Percentiles rank a stretch among this genome's conserved stretches.
These are phyloP conservation scores for Paecilomyces sp. DNA, from an alignment of 2,329 filamentous ascomycete genomes.

Conservation along the genomic window DNA sequence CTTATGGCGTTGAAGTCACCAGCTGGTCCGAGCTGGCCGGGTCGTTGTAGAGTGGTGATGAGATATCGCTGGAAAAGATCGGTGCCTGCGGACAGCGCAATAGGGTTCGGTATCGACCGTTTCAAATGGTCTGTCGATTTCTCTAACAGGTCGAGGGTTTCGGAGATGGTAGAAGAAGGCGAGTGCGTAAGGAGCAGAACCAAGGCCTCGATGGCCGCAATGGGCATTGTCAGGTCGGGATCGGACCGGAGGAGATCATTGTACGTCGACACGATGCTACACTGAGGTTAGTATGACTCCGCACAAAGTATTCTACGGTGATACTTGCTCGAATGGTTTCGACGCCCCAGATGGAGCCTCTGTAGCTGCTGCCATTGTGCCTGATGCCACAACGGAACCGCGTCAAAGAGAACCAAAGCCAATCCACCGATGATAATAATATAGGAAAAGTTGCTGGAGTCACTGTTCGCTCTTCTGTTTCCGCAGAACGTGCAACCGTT, in stretches of 20 bases:
- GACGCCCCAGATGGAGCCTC: conserved; percentile 14
- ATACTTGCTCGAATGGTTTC: conserved; percentile 32
- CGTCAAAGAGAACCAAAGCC: not conserved
- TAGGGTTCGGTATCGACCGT: conserved; percentile 72
- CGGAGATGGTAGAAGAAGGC: conserved; percentile 78
- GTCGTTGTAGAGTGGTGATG: conserved; percentile 60
- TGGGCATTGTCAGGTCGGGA: conserved; percentile 85
- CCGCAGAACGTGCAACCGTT: conserved; percentile 1
- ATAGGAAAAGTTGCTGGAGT: not conserved
- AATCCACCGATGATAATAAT: not conserved
- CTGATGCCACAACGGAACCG: not conserved
- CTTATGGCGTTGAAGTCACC: conserved; percentile 77
- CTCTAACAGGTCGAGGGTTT: conserved; percentile 81
- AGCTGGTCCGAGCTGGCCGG: conserved; percentile 42
- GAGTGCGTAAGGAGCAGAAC: conserved; percentile 77
- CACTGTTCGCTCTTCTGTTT: too few relatives aligned
- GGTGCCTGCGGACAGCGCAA: conserved; percentile 86
- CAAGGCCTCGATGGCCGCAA: conserved; percentile 87
- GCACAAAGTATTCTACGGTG: not conserved
- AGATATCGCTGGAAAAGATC: conserved; percentile 95
- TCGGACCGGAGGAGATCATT: conserved; percentile 59
- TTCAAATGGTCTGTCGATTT: conserved; percentile 72
- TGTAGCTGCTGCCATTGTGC: conserved; percentile 22
- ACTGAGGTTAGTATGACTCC: conserved; percentile 10
- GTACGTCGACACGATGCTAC: conserved; percentile 59